phyloP scores from a whole-genome alignment of 768 basidiomycete genomes.

The Mycena metata region DNA sequence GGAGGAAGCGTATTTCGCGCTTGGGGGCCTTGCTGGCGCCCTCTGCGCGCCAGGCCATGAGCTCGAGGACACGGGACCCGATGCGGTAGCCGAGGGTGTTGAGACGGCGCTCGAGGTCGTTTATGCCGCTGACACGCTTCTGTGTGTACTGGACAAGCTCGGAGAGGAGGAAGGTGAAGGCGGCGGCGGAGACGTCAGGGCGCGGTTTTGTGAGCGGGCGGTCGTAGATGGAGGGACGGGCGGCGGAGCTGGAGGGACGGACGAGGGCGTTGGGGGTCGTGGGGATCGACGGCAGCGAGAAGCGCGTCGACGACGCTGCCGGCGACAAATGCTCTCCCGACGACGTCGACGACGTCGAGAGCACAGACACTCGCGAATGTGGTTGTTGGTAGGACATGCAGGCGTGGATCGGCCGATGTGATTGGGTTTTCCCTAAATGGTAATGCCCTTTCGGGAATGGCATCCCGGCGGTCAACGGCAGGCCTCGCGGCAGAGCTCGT shows the following conservation, averaged over 20 bases:
- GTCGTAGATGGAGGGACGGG: constrained; percentile 88
- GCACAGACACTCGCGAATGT: constrained; percentile 76
- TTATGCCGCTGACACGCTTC: constrained; percentile 93
- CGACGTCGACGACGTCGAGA: constrained; percentile 71
- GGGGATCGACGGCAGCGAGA: constrained; percentile 74
- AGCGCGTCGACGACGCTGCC: constrained; percentile 73
- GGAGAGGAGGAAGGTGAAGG: constrained; percentile 92
- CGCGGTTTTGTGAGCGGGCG: constrained; percentile 90
- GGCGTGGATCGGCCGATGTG: too few relatives aligned
- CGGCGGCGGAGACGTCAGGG: constrained; percentile 85
- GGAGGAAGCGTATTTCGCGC: constrained; percentile 90
- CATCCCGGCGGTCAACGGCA: too few relatives aligned
- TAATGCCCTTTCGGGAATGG: too few relatives aligned
- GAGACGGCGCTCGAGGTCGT: constrained; percentile 93
- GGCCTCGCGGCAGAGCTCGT: too few relatives aligned
- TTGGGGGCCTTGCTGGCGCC: constrained; percentile 89
- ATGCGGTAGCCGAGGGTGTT: constrained; percentile 95
- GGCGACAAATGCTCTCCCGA: constrained; percentile 68
- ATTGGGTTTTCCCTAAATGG: too few relatives aligned
- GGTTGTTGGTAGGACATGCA: constrained; percentile 74
- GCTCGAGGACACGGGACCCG: constrained; percentile 88
- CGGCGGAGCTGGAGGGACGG: constrained; percentile 54
- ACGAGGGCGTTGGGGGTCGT: constrained; percentile 54
- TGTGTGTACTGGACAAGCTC: constrained; percentile 97
- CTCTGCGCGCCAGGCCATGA: constrained; percentile 86